Conservation (phyloP, 257 asterid species). For the Cordia subcordata region DNA sequence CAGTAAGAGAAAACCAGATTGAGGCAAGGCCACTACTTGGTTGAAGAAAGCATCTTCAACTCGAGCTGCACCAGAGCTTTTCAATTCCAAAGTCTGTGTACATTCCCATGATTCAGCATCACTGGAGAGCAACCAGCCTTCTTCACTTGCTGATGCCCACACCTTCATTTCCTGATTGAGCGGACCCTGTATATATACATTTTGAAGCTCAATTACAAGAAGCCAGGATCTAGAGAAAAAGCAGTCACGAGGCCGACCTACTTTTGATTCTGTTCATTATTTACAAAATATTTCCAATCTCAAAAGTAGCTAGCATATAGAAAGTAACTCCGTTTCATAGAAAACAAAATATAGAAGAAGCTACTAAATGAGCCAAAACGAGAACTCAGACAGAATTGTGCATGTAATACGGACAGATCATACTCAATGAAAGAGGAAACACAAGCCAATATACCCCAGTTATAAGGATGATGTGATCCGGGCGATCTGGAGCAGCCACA, state of each 20-base stretch:
- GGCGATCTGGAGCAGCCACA: constrained; percentile 77
- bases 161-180: constrained; percentile 79
- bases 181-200: constrained; percentile 60
- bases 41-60: constrained; percentile 84
- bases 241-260: not conserved
- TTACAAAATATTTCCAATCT: no score
- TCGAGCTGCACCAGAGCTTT: constrained; percentile 51
- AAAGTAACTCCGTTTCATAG: not conserved
- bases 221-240: not conserved
- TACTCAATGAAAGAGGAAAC: not conserved
- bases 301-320: not conserved
- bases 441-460: constrained; percentile 66
- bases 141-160: constrained; percentile 93
- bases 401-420: not conserved
- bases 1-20: constrained; percentile 65
- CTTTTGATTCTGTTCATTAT: not conserved
- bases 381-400: not conserved
- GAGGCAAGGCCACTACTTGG: constrained; percentile 90
- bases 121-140: constrained; percentile 96
- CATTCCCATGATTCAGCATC: constrained; percentile 93
- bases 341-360: constrained; percentile 1
- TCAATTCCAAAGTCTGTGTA: constrained; percentile 77
- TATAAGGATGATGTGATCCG: constrained; percentile 89
- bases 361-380: not conserved
- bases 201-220: no score